phyloP scores from a whole-genome alignment of 331 rosid genomes.

The Malus hybrid region DNA sequence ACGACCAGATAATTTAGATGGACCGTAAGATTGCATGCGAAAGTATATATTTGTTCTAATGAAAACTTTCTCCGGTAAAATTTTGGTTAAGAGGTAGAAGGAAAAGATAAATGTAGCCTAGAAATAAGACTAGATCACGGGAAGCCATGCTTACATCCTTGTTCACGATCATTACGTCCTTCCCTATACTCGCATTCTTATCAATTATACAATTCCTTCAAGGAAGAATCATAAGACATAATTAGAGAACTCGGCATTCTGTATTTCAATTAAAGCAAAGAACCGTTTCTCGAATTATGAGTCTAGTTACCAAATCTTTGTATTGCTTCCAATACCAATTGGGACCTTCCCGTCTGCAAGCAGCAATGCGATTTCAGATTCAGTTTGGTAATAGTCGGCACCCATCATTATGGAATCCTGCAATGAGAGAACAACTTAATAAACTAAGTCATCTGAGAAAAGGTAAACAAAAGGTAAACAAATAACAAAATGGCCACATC shows the following conservation, averaged over 20 bases:
- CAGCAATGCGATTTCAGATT: constrained; percentile 65
- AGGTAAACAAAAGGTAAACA: not conserved
- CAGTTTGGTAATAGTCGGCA: constrained; percentile 80
- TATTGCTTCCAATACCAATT: constrained; percentile 74
- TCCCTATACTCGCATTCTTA: constrained; percentile 86
- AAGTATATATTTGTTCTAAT: not conserved
- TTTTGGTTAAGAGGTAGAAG: not conserved
- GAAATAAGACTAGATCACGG: not conserved
- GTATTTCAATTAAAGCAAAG: not conserved
- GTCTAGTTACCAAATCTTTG: constrained; percentile 62
- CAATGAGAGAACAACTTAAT: not conserved
- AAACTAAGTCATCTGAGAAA: not conserved
- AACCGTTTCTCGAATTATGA: not conserved
- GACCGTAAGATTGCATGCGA: not conserved
- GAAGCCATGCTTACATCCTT: constrained; percentile 46
- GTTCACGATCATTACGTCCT: constrained; percentile 63
- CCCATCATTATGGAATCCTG: constrained; percentile 94
- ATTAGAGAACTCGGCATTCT: not conserved
- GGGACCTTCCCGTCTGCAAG: constrained; percentile 69
- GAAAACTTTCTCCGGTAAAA: not conserved
- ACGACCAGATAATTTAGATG: constrained; percentile 3
- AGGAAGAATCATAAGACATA: not conserved
- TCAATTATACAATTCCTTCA: constrained; percentile 88
- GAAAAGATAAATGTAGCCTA: constrained; percentile 9
- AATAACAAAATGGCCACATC: not conserved